phyloP scores from a whole-genome alignment of 2,329 filamentous ascomycete genomes.

The Claviceps sp. region DNA sequence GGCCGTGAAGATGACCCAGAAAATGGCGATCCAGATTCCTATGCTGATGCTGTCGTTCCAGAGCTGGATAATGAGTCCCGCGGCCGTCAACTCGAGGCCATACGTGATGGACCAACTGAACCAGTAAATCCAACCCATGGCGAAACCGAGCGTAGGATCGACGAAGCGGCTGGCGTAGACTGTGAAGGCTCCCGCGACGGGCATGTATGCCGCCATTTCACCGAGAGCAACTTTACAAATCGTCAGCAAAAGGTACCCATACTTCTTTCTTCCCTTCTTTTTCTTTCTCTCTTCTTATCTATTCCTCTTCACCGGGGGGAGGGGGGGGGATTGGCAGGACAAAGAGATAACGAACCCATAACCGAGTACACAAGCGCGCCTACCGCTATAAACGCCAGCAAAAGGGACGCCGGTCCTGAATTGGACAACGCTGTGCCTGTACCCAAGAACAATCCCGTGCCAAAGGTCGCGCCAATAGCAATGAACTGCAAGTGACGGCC shows the following conservation, averaged over 20 bases:
- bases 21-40: conserved; percentile 60
- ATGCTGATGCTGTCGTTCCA: conserved; percentile 52
- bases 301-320: no score
- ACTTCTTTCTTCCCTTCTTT: not conserved
- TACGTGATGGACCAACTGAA: conserved; percentile 64
- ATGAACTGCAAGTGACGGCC: conserved; percentile 36
- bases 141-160: conserved; percentile 58
- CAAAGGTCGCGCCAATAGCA: conserved; percentile 49
- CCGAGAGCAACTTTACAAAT: conserved; percentile 29
- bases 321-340: no score
- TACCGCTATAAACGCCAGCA: conserved; percentile 57
- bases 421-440: conserved; percentile 48
- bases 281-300: not conserved
- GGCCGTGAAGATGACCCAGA: conserved; percentile 56
- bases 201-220: conserved; percentile 68
- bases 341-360: conserved; percentile 34
- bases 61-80: conserved; percentile 63
- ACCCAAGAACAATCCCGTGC: conserved; percentile 60
- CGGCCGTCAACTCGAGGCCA: conserved; percentile 58
- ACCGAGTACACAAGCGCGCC: conserved; percentile 62
- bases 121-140: conserved; percentile 78
- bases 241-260: not conserved
- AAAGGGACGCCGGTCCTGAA: conserved; percentile 50
- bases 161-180: conserved; percentile 65
- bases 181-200: conserved; percentile 64